Evolutionary conservation across 2,329 filamentous ascomycete species (phyloP), one percentile per base, ranked within the genome.

Genomic region (Ustilaginoidea virens): DNA sequence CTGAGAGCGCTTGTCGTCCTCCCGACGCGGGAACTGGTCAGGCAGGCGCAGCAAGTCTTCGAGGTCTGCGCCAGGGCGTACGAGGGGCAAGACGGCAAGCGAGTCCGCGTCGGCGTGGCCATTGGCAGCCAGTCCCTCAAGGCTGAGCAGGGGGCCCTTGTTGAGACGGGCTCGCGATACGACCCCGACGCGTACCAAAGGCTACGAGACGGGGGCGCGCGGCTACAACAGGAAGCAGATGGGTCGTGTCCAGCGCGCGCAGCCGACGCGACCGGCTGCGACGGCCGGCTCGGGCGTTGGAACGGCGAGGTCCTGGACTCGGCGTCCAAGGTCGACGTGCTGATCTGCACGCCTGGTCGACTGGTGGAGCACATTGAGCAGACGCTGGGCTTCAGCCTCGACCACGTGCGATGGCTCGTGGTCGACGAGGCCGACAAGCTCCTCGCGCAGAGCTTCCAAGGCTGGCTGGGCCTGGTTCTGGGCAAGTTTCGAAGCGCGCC

Each of bases 351-450:
- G 0, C 87, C 87, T 1, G 90, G 90, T 34, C 73, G 87, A 37
- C 67, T 96, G 1, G 83, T 96, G 4, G 87, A 96, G 43, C 87
- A 96, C 51, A 66, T 94, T 28, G 76, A 78, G 37, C 74, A 76
- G 34, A 96, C 87, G 0, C 70, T 72, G 3, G 85, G 83, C 0
- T 94, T 96, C 48, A 70, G 65, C 0, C 61, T 96, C 14, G 69
- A 79, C 32, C 66, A 80, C 46, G 61, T 94, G 4, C 71, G 80
- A 35, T 96, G 86, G 85, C 62, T 96, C 1, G 71, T 94, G 3
- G 79, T 94, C 25, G 87, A 96, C 43, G 87, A 96, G 54, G 90
- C 87, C 8, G 87, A 96, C 51, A 83, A 90, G 46, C 60, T 96
- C 9, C 66, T 96, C 5, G 79, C 86, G 24, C 82, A 96, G 49